Base-by-base conservation (phyloP, 2,329 filamentous ascomycete genomes). In the Stenocarpella maydis region DNA sequence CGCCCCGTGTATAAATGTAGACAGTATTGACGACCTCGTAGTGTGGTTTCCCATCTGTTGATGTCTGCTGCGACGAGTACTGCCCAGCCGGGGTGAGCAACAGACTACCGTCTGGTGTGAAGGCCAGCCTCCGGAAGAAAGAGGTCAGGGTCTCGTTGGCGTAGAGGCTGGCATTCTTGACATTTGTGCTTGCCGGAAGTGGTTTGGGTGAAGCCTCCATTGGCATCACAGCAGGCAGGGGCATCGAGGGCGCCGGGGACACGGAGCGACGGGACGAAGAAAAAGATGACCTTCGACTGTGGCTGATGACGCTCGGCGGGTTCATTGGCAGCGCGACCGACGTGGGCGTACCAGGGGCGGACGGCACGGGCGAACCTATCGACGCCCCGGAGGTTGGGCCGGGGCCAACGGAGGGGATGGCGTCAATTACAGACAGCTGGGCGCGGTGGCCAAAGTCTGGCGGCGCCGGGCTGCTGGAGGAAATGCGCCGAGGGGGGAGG, bases 1-100 rank as follows among this genome's bases (percentile, higher is more conserved):
- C 96, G 37, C 95, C 96, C 75, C 96, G 87, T 0, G 95, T 98
- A 80, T 99, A 99, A 66, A 99, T 96, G 80, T 99, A 99, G 26
- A 99, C 97, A 0, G 96, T 99, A 77, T 99, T 99, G 75, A 92
- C 94, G 64, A 98, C 87, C 74, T 99, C 95, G 74, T 96, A 95
- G 0, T 87, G 87, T 0, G 89, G 86, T 79, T 95, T 97, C 2
- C 94, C 92, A 60, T 88, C 87, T 26, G 90, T 83, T 1, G 78
- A 73, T 58, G 89, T 88, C 73, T 93, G 89, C 63, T 94, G 88
- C 2, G 91, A 92, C 78, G 97, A 97, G 81, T 96, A 98, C 77
- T 98, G 96, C 9, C 96, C 96, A 2, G 96, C 95, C 2, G 96
- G 96, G 0, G 96, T 99, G 72, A 99, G 91, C 5, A 99, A 86